A percentile compares a stretch with the other conserved stretches of the same genome.
Conservation (phyloP, 371 early-diverging fungal genomes). For the Batkoa obscura region DNA sequence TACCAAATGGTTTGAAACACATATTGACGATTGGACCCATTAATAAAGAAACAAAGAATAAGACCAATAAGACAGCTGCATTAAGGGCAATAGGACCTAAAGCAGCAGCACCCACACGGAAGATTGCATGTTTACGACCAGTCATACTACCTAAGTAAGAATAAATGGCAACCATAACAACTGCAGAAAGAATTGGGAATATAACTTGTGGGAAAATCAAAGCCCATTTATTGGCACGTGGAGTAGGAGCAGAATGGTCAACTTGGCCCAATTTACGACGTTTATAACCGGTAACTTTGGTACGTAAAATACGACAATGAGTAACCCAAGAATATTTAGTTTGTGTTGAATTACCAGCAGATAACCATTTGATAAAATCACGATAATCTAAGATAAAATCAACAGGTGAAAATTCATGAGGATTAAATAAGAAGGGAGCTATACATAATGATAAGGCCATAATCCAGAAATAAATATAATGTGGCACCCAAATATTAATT, state of each 20-base stretch:
- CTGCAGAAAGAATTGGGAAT: conserved; percentile 43
- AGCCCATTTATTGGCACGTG: conserved; percentile 40
- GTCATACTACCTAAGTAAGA: conserved; percentile 27
- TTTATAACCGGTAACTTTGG: conserved; percentile 65
- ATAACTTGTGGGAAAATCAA: conserved; percentile 57
- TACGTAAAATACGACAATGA: conserved; percentile 48
- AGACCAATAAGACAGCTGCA: conserved; percentile 35
- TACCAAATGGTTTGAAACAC: conserved; percentile 48
- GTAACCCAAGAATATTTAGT: conserved; percentile 64
- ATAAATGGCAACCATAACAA: conserved; percentile 37
- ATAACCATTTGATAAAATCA: conserved; percentile 62
- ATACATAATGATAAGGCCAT: conserved; percentile 52
- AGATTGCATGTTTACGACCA: conserved; percentile 20
- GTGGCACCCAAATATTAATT: conserved; percentile 48
- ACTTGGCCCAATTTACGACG: conserved; percentile 40
- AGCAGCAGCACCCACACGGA: conserved; percentile 42
- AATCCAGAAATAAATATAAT: conserved; percentile 70
- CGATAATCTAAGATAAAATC: conserved; percentile 65
- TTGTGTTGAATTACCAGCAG: conserved; percentile 47
- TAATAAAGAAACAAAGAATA: conserved; percentile 47
- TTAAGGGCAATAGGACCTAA: conserved; percentile 54
- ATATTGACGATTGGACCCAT: conserved; percentile 36
- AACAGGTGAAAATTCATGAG: conserved; percentile 50
- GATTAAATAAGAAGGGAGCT: conserved; percentile 70
- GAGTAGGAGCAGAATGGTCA: conserved; percentile 31